Evolutionary conservation across 1,284 basidiomycete species (phyloP).

Genomic region (Moniliophthora roreri): DNA sequence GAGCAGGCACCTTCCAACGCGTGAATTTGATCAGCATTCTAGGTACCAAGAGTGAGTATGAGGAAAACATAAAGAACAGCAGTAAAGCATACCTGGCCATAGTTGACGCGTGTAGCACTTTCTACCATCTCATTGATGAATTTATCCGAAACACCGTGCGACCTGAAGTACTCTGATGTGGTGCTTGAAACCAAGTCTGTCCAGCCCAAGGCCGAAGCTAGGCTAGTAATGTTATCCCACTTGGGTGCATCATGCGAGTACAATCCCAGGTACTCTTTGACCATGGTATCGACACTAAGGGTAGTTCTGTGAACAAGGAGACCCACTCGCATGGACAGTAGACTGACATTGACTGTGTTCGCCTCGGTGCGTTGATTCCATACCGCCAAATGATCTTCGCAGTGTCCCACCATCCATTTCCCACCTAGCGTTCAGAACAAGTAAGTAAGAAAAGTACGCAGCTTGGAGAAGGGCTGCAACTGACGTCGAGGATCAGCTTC

Average conservation of each 20-base stretch:
- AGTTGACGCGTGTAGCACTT: slow-evolving; percentile 86
- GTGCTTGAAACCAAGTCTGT: slow-evolving; percentile 49
- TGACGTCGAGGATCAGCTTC: slow-evolving; percentile 65
- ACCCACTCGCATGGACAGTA: background rate
- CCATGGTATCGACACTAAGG: slow-evolving; percentile 56
- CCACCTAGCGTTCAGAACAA: slow-evolving; percentile 10
- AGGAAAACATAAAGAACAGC: background rate
- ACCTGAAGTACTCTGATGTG: slow-evolving; percentile 59
- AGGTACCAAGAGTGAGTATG: slow-evolving; percentile 1
- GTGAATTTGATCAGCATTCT: slow-evolving; percentile 79
- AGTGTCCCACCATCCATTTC: slow-evolving; percentile 70
- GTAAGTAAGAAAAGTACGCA: slow-evolving; percentile 18
- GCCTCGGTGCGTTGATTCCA: slow-evolving; percentile 68
- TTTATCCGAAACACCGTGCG: slow-evolving; percentile 53
- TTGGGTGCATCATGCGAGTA: slow-evolving; percentile 61
- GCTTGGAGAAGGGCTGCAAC: slow-evolving; percentile 26
- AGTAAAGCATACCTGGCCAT: slow-evolving; percentile 65
- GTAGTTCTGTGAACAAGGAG: slow-evolving; percentile 7
- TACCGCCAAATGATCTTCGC: slow-evolving; percentile 80
- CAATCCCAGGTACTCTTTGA: slow-evolving; percentile 54
- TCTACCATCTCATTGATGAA: slow-evolving; percentile 83
- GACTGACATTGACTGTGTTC: slow-evolving; percentile 57
- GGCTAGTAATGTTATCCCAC: slow-evolving; percentile 63
- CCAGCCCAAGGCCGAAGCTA: slow-evolving; percentile 60
- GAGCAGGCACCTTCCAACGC: slow-evolving; percentile 76